Base-by-base conservation (phyloP, 1,139 yeast genomes). In the Petasospora rhodanensis region DNA sequence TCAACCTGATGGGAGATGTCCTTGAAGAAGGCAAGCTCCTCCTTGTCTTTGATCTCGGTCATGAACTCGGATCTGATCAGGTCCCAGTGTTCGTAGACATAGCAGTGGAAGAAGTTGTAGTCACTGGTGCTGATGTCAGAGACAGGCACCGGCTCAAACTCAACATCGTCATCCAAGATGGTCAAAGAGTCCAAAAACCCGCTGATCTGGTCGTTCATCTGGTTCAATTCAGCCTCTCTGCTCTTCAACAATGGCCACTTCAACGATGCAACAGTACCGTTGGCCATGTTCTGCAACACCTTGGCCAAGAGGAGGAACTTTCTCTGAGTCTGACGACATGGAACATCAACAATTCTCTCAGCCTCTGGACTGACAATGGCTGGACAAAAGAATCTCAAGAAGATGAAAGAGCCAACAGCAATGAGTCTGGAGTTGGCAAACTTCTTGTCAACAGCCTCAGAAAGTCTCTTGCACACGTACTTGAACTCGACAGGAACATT, bases 361-460 rank as follows among this genome's bases (percentile, higher is more conserved):
- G 86, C 70, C 44, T 85, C 95, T 0, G 97, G 96, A 28, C 91
- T 80, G 11, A 89, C 89, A 41, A 91, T 78, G 0, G 95, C 95
- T 7, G 98, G 97, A 53, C 95, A 87, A 42, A 86, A 72, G 47
- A 84, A 81, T 41, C 97, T 68, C 45, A 91, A 65, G 53, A 91
- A 89, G 33, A 89, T 65, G 52, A 85, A 89, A 0, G 95, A 87
- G 0, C 96, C 96, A 22, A 87, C 85, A 1, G 95, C 93, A 23
- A 78, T 68, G 31, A 69, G 58, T 26, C 76, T 63, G 34, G 77
- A 34, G 28, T 76, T 82, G 1, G 87, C 84, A 47, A 83, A 83
- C 47, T 77, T 79, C 14, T 65, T 59, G 30, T 69, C 60, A 1
- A 91, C 89, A 18, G 82, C 67, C 12, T 65, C 61, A 39, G 78